These are phyloP conservation scores for Calonectria montana DNA, from an alignment of 2,329 filamentous ascomycete genomes.

Conservation along the genomic window DNA sequence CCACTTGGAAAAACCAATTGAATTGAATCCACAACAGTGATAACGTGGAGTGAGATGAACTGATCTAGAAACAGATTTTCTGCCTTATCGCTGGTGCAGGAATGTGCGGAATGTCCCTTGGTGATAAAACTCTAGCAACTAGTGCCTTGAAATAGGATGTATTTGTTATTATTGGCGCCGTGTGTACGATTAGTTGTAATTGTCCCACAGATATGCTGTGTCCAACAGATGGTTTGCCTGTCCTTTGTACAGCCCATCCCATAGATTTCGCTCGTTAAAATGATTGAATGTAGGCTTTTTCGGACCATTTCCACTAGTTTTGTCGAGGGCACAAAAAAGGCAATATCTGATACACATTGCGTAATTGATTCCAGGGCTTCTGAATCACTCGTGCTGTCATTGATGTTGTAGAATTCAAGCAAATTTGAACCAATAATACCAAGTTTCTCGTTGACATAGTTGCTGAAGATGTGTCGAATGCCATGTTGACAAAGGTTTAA, in stretches of 20 bases:
- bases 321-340: not conserved
- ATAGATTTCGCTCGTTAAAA: conserved; percentile 17
- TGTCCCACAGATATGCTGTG: conserved; percentile 6
- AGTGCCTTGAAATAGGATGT: conserved; percentile 1
- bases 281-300: not conserved
- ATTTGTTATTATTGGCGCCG: conserved; percentile 4
- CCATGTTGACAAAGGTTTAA: not conserved
- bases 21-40: not conserved
- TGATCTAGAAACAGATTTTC: not conserved
- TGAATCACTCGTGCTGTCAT: not conserved
- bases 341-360: not conserved
- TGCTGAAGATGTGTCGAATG: not conserved
- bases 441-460: not conserved
- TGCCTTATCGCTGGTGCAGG: conserved; percentile 7
- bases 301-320: not conserved
- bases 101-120: conserved; percentile 5
- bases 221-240: conserved; percentile 9
- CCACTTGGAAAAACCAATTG: no score
- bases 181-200: conserved; percentile 24
- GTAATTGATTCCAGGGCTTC: not conserved
- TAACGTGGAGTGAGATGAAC: not conserved
- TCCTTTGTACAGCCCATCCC: conserved; percentile 4
- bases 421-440: not conserved
- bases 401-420: not conserved
- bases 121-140: not conserved